Evolutionary conservation across 1,284 basidiomycete species (phyloP).

Genomic region (Puccinia novopanici): DNA sequence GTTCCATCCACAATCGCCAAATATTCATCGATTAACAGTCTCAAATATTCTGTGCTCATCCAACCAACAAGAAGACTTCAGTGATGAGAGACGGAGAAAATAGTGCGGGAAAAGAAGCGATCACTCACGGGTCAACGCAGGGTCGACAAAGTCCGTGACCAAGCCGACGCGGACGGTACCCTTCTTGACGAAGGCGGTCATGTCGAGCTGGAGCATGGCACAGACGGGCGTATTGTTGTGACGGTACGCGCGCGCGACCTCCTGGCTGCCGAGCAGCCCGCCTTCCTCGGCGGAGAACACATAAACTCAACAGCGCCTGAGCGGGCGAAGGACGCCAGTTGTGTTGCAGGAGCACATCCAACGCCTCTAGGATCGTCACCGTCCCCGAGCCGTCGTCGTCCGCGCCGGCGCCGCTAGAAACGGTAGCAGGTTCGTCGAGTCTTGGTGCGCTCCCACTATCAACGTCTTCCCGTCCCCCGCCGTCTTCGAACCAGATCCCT

Average conservation of each 20-base stretch:
- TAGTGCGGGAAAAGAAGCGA: no score
- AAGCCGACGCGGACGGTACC: slow-evolving; percentile 87
- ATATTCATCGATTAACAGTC: slow-evolving; percentile 54
- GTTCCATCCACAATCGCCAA: slow-evolving; percentile 59
- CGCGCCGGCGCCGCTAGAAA: slow-evolving; percentile 77
- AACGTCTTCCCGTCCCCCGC: slow-evolving; percentile 53
- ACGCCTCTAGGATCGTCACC: slow-evolving; percentile 86
- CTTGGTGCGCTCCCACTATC: slow-evolving; percentile 61
- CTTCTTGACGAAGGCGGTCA: slow-evolving; percentile 80
- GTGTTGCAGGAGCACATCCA: slow-evolving; percentile 70
- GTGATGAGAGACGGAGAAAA: slow-evolving; percentile 19
- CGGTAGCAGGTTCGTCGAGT: slow-evolving; percentile 63
- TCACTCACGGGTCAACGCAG: slow-evolving; percentile 65
- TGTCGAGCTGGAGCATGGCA: slow-evolving; percentile 71
- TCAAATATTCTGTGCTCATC: not conserved
- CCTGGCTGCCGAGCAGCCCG: slow-evolving; percentile 92
- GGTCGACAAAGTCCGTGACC: slow-evolving; percentile 82
- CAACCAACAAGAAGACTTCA: not conserved
- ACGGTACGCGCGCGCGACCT: slow-evolving; percentile 78
- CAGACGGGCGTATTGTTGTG: slow-evolving; percentile 68
- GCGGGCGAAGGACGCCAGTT: slow-evolving; percentile 74
- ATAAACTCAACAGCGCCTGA: slow-evolving; percentile 82
- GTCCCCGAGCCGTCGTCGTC: slow-evolving; percentile 89
- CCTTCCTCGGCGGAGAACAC: slow-evolving; percentile 91
- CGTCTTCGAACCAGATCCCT: not conserved